Base-by-base conservation (phyloP, 164 flowering plant genomes). In the Paratinospora sagittata region DNA sequence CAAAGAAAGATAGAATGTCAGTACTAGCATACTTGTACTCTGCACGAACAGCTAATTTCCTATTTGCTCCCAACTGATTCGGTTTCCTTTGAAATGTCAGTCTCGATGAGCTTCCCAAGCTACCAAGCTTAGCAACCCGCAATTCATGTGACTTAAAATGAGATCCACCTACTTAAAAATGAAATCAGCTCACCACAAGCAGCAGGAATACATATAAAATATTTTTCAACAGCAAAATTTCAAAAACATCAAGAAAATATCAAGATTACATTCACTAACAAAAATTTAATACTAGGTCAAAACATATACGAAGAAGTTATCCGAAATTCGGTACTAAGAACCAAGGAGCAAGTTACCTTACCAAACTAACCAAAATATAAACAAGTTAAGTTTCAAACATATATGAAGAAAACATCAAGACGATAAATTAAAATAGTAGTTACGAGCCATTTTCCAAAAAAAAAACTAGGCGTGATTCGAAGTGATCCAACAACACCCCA, bases 31-130 rank as follows among this genome's bases (percentile, higher is more conserved):
- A 74, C 77, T 65, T 70, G 69, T 74, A 74, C 10, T 34, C 64
- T 63, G 77, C 72, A 64, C 69, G 27, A 19, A 74, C 73, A 65
- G 65, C 55, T 74, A 69, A 36, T 36, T 36, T 74, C 23, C 65
- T 36, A 39, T 37, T 74, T 17, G 55, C 12, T 36, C 69, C 55
- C 23, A 55, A 37, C 24, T 65, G 73, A 39, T 52, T 64, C 6
- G 72, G 37, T 64, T 69, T 74, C 69, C 58, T 33, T 64, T 37
- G 72, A 39, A 69, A 74, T 30, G 66, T 19, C 65, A 74, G 39
- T n/a, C 68, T 63, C 21, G 73, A 65, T 52, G 72, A 26, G 23
- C 12, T 49, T 34, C 72, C 68, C 27, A 63, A 49, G 43, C 39
- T n/a, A 52, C 37, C 39, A 19, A 24, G 47, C 37, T 52, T 68